Percentiles rank a stretch among this genome's conserved stretches.
phyloP scores from a whole-genome alignment of 106 monocot genomes.

The Platanthera zijinensis region DNA sequence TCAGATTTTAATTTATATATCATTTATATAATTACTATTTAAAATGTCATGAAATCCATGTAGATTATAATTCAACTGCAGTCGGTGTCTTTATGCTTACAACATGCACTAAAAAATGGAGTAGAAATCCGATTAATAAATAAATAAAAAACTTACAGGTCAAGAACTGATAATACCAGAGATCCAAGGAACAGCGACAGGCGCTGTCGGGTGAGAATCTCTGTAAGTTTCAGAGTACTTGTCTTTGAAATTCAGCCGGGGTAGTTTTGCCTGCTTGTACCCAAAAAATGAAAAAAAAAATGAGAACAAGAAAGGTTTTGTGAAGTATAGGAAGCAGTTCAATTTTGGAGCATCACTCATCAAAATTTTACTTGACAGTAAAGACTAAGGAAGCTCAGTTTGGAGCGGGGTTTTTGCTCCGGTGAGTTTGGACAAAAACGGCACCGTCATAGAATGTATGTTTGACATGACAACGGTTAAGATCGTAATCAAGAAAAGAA shows the following conservation, averaged over 20 bases:
- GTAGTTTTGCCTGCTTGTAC: constrained; percentile 29
- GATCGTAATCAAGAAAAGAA: no score
- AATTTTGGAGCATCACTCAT: background rate
- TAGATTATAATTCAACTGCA: no score
- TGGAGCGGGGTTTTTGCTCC: no score
- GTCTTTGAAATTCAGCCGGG: constrained; percentile 44
- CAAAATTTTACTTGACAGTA: background rate
- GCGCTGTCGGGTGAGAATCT: constrained; percentile 43
- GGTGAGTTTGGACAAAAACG: no score
- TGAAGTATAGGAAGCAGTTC: background rate
- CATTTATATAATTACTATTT: no score
- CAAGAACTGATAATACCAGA: constrained; percentile 32
- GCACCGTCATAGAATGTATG: no score
- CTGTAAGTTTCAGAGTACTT: constrained; percentile 50
- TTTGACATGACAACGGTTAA: no score
- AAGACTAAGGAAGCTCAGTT: no score
- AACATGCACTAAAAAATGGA: background rate
- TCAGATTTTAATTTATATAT: no score
- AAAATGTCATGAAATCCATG: no score
- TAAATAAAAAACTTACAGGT: background rate
- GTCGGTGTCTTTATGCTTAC: background rate
- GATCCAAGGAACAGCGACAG: constrained; percentile 58
- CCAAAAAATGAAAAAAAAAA: background rate
- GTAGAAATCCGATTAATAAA: background rate
- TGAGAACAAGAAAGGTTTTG: background rate